These are phyloP conservation scores for Annulohypoxylon moriforme DNA, from an alignment of 495 filamentous ascomycete genomes.

Conservation along the genomic window DNA sequence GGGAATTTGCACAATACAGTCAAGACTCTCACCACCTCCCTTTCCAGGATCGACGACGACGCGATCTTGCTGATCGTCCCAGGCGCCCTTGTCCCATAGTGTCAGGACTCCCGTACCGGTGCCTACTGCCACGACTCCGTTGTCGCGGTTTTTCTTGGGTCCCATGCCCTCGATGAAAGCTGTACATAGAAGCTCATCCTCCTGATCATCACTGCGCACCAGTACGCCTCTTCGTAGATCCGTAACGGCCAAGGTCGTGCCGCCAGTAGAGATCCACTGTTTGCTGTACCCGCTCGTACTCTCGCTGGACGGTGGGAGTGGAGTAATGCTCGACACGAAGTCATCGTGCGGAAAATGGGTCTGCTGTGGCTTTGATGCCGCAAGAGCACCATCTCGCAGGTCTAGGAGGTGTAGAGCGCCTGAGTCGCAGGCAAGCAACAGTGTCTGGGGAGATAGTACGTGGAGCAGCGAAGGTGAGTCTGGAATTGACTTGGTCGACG, in stretches of 20 bases:
- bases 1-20: constrained; percentile 74
- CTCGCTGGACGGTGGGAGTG: constrained; percentile 78
- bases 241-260: constrained; percentile 86
- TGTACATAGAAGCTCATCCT: constrained; percentile 87
- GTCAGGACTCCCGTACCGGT: constrained; percentile 83
- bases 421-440: constrained; percentile 91
- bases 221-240: constrained; percentile 86
- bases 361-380: constrained; percentile 71
- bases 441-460: constrained; percentile 83
- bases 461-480: constrained; percentile 84
- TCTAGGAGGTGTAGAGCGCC: constrained; percentile 91
- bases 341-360: constrained; percentile 89
- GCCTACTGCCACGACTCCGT: constrained; percentile 83
- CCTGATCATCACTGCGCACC: constrained; percentile 89
- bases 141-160: constrained; percentile 68
- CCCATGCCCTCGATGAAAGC: constrained; percentile 75
- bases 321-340: constrained; percentile 89
- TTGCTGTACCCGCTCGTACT: constrained; percentile 88
- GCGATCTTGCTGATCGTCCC: constrained; percentile 94
- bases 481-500: constrained; percentile 53
- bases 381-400: constrained; percentile 73
- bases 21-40: constrained; percentile 72
- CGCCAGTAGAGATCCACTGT: constrained; percentile 93
- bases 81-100: constrained; percentile 90
- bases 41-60: constrained; percentile 75